Conservation (phyloP, 805 yeast genomes). For the Myxozyma melibiosi region DNA sequence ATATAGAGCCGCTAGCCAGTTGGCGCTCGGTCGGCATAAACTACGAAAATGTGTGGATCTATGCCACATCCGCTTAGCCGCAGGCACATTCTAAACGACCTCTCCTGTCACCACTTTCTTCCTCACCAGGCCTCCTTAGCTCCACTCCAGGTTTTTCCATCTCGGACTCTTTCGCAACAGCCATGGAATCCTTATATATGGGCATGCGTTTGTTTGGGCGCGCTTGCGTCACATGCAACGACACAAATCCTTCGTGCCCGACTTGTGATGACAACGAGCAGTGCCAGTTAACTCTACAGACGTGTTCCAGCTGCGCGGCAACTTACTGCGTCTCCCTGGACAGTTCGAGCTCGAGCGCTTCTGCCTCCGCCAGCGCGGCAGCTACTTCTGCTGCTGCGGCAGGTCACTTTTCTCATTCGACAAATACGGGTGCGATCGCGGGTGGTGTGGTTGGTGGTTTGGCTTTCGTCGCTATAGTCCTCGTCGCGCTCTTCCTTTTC, state of each 20-base stretch:
- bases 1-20: too few relatives aligned
- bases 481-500: conserved; percentile 46
- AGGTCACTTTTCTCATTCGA: not conserved
- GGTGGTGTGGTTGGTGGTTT: conserved; percentile 75
- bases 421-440: conserved; percentile 58
- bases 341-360: not conserved
- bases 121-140: too few relatives aligned
- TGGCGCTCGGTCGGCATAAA: too few relatives aligned
- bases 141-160: too few relatives aligned
- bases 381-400: not conserved
- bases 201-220: conserved; percentile 1
- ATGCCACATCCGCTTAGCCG: too few relatives aligned
- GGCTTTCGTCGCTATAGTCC: conserved; percentile 47
- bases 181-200: conserved; percentile 6
- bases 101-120: too few relatives aligned
- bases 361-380: not conserved
- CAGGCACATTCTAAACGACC: too few relatives aligned
- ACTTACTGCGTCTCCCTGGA: conserved; percentile 49
- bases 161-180: too few relatives aligned
- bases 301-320: conserved; percentile 61
- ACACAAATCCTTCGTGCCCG: conserved; percentile 13
- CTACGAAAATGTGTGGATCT: too few relatives aligned
- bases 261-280: conserved; percentile 53
- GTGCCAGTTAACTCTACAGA: conserved; percentile 58
- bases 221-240: conserved; percentile 11